Evolutionary conservation across 164 flowering plant genomes (phyloP), one percentile per base, ranked within the genome.

Genomic region (Protea cynaroides): DNA sequence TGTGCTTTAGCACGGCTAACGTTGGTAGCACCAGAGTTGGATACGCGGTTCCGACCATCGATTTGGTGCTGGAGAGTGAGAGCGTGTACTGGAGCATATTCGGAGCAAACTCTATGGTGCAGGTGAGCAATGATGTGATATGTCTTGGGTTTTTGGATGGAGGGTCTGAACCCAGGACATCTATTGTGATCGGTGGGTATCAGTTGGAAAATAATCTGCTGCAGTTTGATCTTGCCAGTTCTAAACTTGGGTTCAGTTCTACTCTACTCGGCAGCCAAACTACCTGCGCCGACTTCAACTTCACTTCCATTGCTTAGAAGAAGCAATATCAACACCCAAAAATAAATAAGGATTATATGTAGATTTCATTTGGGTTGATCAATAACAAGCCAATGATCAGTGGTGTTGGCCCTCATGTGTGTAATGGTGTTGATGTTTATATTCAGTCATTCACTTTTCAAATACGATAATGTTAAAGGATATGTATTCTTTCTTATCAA

Each of bases 91-190:
- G 86, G 90, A 71, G 77, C 71, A 76, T 83, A 3, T 63, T 44
- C 50, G 87, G 84, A 1, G 66, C 73, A 7, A 84, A 84, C 36
- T 78, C 87, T 5, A 85, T 87, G 85, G 85, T 80, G 43, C 43
- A 47, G 18, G 79, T 82, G 5, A 71, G 65, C 13, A 59, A 71
- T 5, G 73, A 76, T 19, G 86, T 80, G 56, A 10, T 76, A 65
- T 87, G 93, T 25, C 38, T 85, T 9, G 90, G 82, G 7, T 76
- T 85, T 56, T 62, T 82, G 61, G 82, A 85, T 49, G 94, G 84
- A 4, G 86, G 84, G 0, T 4, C n/a, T 43, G 36, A 40, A 0
- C 70, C 65, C 0, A 74, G 58, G 40, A 67, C 82, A 5, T 69
- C 87, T 0, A 82, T 86, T 1, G 81, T 81, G 21, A 66, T 86